A percentile compares a stretch with the other conserved stretches of the same genome.
Evolutionary conservation across 441 rosid species (phyloP).

Genomic region (Viola pubescens): DNA sequence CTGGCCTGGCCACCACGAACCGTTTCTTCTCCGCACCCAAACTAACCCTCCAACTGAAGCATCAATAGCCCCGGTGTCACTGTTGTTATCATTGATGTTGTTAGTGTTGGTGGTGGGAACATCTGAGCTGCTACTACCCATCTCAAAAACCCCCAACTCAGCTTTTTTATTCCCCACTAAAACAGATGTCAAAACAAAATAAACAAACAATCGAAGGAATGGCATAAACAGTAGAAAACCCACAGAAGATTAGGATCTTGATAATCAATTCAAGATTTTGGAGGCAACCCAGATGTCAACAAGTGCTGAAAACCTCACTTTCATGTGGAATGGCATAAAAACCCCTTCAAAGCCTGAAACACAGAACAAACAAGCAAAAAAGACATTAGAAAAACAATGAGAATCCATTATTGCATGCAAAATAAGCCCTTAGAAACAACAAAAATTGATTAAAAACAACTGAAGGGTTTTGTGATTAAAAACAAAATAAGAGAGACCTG

Average conservation of each 20-base stretch:
- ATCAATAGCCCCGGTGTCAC: constrained; percentile 46
- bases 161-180: constrained; percentile 3
- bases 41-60: constrained; percentile 89
- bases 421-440: constrained; percentile 8
- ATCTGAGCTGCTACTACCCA: constrained; percentile 59
- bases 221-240: constrained; percentile 6
- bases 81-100: constrained; percentile 23
- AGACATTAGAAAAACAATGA: constrained; percentile 11
- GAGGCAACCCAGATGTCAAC: constrained; percentile 22
- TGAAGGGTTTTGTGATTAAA: background rate
- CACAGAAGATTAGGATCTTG: constrained; percentile 17
- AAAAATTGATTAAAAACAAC: background rate
- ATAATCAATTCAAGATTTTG: constrained; percentile 20
- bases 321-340: constrained; percentile 26
- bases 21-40: constrained; percentile 95
- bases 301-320: constrained; percentile 11
- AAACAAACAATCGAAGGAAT: background rate
- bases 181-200: background rate
- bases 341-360: constrained; percentile 25
- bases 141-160: constrained; percentile 32
- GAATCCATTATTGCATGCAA: constrained; percentile 40
- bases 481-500: background rate
- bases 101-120: constrained; percentile 33
- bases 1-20: constrained; percentile 99
- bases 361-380: constrained; percentile 15